Percentiles rank a stretch among this genome's conserved stretches.
Evolutionary conservation across 164 flowering plant species (phyloP).

Genomic region (Warburgia ugandensis): DNA sequence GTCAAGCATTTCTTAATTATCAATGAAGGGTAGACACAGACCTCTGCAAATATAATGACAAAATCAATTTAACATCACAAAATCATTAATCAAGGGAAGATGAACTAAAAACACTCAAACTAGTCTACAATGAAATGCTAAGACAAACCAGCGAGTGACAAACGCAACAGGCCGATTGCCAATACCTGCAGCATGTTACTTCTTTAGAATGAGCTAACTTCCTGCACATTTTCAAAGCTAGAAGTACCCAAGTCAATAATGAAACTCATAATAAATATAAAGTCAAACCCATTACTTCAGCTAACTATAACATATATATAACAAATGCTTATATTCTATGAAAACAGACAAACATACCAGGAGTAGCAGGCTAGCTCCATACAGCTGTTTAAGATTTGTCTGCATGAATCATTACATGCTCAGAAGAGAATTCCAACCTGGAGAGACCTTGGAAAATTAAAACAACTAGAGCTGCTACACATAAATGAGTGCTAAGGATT

Average conservation of each 20-base stretch:
- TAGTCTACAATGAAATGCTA: too few relatives aligned
- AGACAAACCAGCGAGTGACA: conserved; percentile 78
- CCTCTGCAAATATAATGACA: too few relatives aligned
- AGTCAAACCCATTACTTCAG: too few relatives aligned
- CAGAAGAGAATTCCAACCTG: conserved; percentile 32
- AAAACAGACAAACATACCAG: conserved; percentile 47
- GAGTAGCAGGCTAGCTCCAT: conserved; percentile 95
- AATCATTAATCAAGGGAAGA: too few relatives aligned
- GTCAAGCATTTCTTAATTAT: too few relatives aligned
- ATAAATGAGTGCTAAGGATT: conserved; percentile 3
- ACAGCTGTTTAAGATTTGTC: conserved; percentile 98
- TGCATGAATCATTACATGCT: conserved; percentile 41
- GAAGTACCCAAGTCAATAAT: background rate
- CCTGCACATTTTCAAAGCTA: conserved; percentile 37
- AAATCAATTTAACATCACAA: too few relatives aligned
- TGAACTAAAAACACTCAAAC: too few relatives aligned
- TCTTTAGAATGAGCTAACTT: conserved; percentile 84
- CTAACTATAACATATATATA: too few relatives aligned
- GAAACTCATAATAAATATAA: too few relatives aligned
- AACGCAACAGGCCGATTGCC: conserved; percentile 92
- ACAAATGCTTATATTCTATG: background rate
- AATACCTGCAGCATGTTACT: conserved; percentile 91
- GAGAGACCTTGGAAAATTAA: conserved; percentile 24
- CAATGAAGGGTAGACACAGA: too few relatives aligned
- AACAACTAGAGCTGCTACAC: conserved; percentile 23